Evolutionary conservation across 2,329 filamentous ascomycete genomes (phyloP).

Genomic region (Diaporthe nobilis): DNA sequence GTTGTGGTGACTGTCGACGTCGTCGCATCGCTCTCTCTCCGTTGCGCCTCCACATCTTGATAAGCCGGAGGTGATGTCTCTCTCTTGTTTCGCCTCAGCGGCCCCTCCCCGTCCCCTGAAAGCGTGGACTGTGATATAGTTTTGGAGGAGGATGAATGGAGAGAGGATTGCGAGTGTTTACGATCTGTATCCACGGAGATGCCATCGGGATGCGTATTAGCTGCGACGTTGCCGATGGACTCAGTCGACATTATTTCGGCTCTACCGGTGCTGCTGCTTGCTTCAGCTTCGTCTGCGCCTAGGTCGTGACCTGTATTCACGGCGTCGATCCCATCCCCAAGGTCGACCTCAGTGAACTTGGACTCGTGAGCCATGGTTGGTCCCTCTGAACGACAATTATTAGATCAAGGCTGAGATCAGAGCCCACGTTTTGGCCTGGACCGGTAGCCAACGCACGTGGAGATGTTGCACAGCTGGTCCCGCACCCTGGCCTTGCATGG

Average conservation of each 20-base stretch:
- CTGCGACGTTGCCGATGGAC: too few relatives aligned
- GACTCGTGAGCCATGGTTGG: neutral
- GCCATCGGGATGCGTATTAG: neutral
- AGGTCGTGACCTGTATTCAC: neutral
- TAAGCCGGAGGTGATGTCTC: slow-evolving; percentile 15
- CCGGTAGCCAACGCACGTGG: neutral
- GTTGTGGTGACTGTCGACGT: neutral
- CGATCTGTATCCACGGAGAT: neutral
- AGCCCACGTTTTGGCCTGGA: neutral
- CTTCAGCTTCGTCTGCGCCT: neutral
- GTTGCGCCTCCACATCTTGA: neutral
- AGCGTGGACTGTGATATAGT: neutral
- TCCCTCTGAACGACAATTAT: neutral
- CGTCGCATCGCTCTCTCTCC: slow-evolving; percentile 1
- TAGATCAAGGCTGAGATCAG: neutral
- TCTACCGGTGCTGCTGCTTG: neutral
- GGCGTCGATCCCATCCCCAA: slow-evolving; percentile 1
- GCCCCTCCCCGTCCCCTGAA: neutral
- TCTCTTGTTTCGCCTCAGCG: too few relatives aligned
- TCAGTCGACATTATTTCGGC: neutral
- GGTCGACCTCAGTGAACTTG: neutral
- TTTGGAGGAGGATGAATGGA: neutral
- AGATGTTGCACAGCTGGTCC: slow-evolving; percentile 2
- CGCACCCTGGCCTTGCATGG: neutral
- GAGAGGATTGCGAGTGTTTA: slow-evolving; percentile 1